These are phyloP conservation scores for Plasmodium vinckei DNA, from an alignment of 169 alveolate species.

Conservation along the genomic window DNA sequence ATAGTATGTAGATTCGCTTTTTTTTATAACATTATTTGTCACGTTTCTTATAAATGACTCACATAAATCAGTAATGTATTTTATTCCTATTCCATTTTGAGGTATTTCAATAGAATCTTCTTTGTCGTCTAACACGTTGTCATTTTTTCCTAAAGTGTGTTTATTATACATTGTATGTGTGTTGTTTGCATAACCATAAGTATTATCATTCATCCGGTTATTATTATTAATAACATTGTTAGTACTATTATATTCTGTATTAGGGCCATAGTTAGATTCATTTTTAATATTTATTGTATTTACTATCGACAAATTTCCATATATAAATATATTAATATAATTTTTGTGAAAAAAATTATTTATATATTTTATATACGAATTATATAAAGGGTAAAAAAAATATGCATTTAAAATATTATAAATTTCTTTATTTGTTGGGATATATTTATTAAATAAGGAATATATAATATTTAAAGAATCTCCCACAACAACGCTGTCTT, in stretches of 20 bases:
- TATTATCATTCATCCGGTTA: not conserved
- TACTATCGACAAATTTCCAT: conserved; percentile 47
- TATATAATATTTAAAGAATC: conserved; percentile 57
- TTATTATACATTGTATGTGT: conserved; percentile 4
- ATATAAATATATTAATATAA: conserved; percentile 65
- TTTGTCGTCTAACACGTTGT: not conserved
- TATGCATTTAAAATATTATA: conserved; percentile 54
- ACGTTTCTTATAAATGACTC: conserved; percentile 60
- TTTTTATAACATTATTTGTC: conserved; percentile 52
- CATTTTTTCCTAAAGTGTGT: not conserved
- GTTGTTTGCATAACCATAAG: not conserved
- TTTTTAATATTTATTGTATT: conserved; percentile 16
- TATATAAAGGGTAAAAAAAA: conserved; percentile 66
- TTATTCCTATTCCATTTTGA: conserved; percentile 57
- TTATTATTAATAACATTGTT: not conserved
- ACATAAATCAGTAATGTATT: conserved; percentile 30
- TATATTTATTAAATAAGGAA: conserved; percentile 65
- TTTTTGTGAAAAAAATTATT: conserved; percentile 45
- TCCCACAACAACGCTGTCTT: conserved; percentile 9
- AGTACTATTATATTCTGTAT: not conserved
- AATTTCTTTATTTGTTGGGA: conserved; percentile 60
- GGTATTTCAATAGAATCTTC: conserved; percentile 36
- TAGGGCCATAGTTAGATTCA: conserved; percentile 6
- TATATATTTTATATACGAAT: conserved; percentile 41
- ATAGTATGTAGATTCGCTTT: conserved; percentile 64